Base-by-base conservation (phyloP, 1,139 yeast genomes). In the Pichia sp. region DNA sequence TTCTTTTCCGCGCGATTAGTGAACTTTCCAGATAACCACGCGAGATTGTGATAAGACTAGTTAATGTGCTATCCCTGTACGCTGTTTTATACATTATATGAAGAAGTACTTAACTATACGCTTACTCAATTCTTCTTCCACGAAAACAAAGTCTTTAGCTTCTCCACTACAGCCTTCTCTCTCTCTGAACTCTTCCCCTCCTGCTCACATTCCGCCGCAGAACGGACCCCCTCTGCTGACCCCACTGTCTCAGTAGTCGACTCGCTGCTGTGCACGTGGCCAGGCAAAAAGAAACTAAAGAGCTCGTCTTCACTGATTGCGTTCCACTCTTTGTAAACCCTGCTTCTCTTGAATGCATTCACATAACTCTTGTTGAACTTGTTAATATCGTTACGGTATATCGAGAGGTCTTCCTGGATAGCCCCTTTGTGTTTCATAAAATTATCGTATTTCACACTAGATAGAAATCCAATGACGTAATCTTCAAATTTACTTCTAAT, bases 401-500 rank as follows among this genome's bases (percentile, higher is more conserved):
- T 48, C 47, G 50, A 45, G 22, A 48, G 33, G 3, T 45, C 42
- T 15, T 50, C 34, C 7, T 44, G 42, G 5, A 19, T 20, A 4
- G 59, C 62, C 25, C 64, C 67, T 37, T 67, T 63, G 23, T 55
- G 58, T 6, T 65, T 66, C 17, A 72, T 52, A 55, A 81, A 85
- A 45, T 71, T 77, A 49, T 74, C 73, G 54, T 79, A 84, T 59
- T 93, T 82, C 34, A 75, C 78, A 19, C 85, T 71, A 0, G 95
- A 69, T 34, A 91, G 61, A 49, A 91, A 62, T 14, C 94, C 85
- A 49, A 83, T 72, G 28, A 89, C 62, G 56, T 91, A 91, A 54
- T 88, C 96, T 57, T 91, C 98, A 62, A 89, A 89, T 52, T 80
- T 86, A 61, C 79, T 74, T 42, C 98, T 68, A 28, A 91, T 81